Evolutionary conservation across 2,329 filamentous ascomycete genomes (phyloP), one percentile per base, ranked within the genome.

Genomic region (Fusarium newnesense): DNA sequence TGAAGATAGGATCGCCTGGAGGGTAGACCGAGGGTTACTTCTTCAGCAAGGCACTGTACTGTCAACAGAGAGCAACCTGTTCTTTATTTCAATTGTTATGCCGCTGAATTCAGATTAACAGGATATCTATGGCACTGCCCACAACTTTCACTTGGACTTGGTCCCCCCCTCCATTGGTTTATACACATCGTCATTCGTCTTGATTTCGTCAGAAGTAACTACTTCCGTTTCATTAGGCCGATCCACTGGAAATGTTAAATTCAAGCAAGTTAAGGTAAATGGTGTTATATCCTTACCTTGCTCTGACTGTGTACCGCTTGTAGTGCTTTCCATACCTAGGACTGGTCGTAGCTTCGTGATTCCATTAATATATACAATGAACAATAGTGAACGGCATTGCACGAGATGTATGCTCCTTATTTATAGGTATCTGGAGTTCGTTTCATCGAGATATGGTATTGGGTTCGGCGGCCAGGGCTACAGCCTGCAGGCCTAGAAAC

Each of bases 1-100:
- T 30, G 13, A 56, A 28, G 15, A 63, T 13, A 56, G 26, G 7
- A 56, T 63, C 28, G 19, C 42, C 19, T 63, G 60, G 60, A 49
- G 50, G 36, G 19, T 28, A n/a, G 30, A 63, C 36, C 50, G 60
- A 18, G 60, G 60, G 19, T 44, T 63, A 40, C 28, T 63, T 18
- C 60, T 63, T 34, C 21, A 63, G 40, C 50, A 63, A 49, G 60
- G 50, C 19, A 63, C 60, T 26, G 21, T 24, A 19, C 36, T 63
- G 24, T 49, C 60, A 16, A 49, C 50, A 47, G 49, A 39, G 9
- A 16, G 19, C 28, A 30, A 36, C 21, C n/a, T 54, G 21, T 49
- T 47, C 42, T 47, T 63, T 36, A 56, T 63, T 21, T 63, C 50
- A 9, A 63, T 63, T 13, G 40, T 34, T 13, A 49, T 63, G 30